Base-by-base conservation (phyloP, 257 asterid genomes). In the Jasminum sambac region DNA sequence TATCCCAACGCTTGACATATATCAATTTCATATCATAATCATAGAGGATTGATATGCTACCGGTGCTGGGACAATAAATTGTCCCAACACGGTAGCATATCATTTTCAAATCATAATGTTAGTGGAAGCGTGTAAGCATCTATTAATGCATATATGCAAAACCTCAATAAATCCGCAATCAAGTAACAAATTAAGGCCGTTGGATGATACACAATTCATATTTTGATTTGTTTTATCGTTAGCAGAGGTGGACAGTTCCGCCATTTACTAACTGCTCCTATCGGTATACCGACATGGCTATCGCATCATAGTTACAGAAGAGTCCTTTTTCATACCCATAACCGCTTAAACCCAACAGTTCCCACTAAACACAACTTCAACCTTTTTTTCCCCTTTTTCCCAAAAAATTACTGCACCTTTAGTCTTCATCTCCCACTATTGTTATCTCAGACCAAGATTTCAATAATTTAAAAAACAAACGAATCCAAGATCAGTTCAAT, bases 401-500 rank as follows among this genome's bases (percentile, higher is more conserved):
- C 57, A 70, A 70, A 55, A 24, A 44, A 21, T 30, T 13, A 58
- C 68, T 19, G 64, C 67, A 59, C 43, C 55, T 16, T 30, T 4
- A 30, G n/a, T n/a, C 4, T 4, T 73, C 36, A 26, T 68, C 65
- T 26, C 34, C 55, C 46, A 19, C 63, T 71, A 10, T 73, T 24
- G 77, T 68, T 78, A 73, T 80, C 81, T 82, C 83, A 74, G 62
- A 64, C 61, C 64, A 72, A 57, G 37, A 37, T 1, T 62, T 36
- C n/a, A 17, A 10, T 65, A 72, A 39, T 62, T 40, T 30, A 24
- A 4, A 63, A 25, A 24, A 23, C 8, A 68, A 25, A 63, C 11
- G 8, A 57, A 50, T 44, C n/a, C 19, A 11, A 41, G n/a, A 65
- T 23, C 23, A 66, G 43, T 70, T 59, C 24, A 8, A 6, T 38